phyloP scores from a whole-genome alignment of 164 flowering plant genomes.

The Saururus chinensis region DNA sequence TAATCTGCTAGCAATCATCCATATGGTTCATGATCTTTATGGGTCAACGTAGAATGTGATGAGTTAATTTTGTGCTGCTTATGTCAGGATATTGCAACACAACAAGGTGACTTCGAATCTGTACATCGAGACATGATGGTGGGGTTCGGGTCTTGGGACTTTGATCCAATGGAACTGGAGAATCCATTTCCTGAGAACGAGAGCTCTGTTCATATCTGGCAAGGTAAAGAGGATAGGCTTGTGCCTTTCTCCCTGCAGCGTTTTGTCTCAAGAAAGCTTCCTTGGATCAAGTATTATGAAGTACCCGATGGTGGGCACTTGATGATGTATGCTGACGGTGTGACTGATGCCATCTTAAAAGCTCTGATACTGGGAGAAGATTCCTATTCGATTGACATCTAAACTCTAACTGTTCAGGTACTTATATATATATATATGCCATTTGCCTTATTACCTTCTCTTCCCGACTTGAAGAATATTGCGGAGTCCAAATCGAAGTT shows the following conservation, averaged over 20 bases:
- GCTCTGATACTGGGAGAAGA: slow-evolving; percentile 34
- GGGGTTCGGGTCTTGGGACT: slow-evolving; percentile 70
- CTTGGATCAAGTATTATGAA: slow-evolving; percentile 73
- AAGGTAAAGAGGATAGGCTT: slow-evolving; percentile 52
- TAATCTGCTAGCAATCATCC: too few species aligned
- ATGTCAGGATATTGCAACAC: slow-evolving; percentile 10
- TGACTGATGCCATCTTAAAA: slow-evolving; percentile 37
- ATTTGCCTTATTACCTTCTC: too few species aligned
- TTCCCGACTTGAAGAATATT: too few species aligned
- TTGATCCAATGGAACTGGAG: slow-evolving; percentile 47
- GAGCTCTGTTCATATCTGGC: slow-evolving; percentile 74
- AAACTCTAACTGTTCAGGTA: too few species aligned
- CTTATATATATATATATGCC: too few species aligned
- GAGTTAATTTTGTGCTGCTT: too few species aligned
- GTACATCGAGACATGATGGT: slow-evolving; percentile 44
- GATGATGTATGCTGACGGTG: slow-evolving; percentile 7
- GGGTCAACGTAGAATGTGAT: too few species aligned
- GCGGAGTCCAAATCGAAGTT: too few species aligned
- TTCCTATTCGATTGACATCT: slow-evolving; percentile 1
- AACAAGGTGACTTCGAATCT: slow-evolving; percentile 41
- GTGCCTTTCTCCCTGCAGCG: slow-evolving; percentile 46
- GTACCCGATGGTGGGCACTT: slow-evolving; percentile 38
- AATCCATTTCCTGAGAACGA: slow-evolving; percentile 52
- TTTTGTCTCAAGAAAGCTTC: slow-evolving; percentile 39
- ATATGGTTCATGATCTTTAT: too few species aligned